These are phyloP conservation scores for Nephelium lappaceum DNA, from an alignment of 345 rosid genomes.

Conservation along the genomic window DNA sequence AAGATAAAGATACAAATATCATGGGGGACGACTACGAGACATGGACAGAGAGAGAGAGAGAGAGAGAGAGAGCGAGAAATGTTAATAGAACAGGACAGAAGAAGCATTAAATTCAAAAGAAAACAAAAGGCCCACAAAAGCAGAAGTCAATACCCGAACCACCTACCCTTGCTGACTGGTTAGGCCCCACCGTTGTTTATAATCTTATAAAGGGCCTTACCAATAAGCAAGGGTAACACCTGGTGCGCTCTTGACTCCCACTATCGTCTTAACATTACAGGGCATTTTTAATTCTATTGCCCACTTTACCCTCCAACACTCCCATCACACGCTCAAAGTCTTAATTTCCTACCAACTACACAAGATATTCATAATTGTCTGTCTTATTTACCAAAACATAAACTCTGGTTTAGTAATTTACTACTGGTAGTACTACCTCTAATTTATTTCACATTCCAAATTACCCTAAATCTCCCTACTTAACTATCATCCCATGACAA, in stretches of 20 bases:
- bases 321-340: not conserved
- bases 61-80: not conserved
- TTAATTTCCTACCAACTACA: not conserved
- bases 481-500: constrained; percentile 10
- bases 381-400: constrained; percentile 33
- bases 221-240: constrained; percentile 44
- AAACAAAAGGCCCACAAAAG: constrained; percentile 15
- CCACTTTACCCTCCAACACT: not conserved
- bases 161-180: constrained; percentile 48
- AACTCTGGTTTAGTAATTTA: no score
- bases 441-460: constrained; percentile 19
- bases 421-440: not conserved
- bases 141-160: constrained; percentile 99
- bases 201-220: constrained; percentile 10
- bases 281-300: not conserved
- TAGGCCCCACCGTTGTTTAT: constrained; percentile 19
- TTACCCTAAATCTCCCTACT: constrained; percentile 43
- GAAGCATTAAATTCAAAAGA: constrained; percentile 24
- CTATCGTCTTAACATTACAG: constrained; percentile 3
- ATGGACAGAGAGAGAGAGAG: no score
- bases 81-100: not conserved
- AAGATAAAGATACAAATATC: no score
- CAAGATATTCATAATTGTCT: not conserved
- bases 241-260: constrained; percentile 99
- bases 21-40: no score